phyloP scores from a whole-genome alignment of 495 filamentous ascomycete species.

The Aspergillus asperescens region DNA sequence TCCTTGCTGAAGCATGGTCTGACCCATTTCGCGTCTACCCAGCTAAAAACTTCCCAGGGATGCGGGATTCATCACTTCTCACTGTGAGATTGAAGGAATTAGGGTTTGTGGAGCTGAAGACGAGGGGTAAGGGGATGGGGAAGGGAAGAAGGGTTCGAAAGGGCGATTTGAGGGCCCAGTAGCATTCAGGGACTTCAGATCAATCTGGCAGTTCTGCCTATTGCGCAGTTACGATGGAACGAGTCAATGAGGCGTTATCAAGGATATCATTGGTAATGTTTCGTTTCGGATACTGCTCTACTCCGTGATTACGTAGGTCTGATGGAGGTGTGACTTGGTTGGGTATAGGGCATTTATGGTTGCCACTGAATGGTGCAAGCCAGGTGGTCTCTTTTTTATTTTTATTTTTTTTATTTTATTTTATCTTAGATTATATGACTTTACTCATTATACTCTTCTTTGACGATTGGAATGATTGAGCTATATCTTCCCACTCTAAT shows the following conservation, averaged over 20 bases:
- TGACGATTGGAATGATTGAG: too few species aligned
- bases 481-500: too few species aligned
- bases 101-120: constrained; percentile 45
- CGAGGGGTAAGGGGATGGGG: constrained; percentile 41
- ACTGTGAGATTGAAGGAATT: constrained; percentile 39
- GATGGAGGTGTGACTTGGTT: too few species aligned
- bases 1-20: constrained; percentile 64
- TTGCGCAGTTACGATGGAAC: background rate
- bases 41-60: constrained; percentile 95
- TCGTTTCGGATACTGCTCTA: background rate
- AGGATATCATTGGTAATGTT: background rate
- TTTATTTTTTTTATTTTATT: too few species aligned
- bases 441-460: too few species aligned
- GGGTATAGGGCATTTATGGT: too few species aligned
- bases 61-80: constrained; percentile 54
- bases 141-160: constrained; percentile 30
- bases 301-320: too few species aligned
- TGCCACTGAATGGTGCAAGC: too few species aligned
- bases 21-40: constrained; percentile 83
- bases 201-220: background rate
- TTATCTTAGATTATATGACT: too few species aligned
- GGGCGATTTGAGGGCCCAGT: constrained; percentile 1
- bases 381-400: too few species aligned
- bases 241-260: background rate
- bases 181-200: background rate